Evolutionary conservation across 176 grass and related monocot species (phyloP).

Genomic region (Cymbopogon citratus): DNA sequence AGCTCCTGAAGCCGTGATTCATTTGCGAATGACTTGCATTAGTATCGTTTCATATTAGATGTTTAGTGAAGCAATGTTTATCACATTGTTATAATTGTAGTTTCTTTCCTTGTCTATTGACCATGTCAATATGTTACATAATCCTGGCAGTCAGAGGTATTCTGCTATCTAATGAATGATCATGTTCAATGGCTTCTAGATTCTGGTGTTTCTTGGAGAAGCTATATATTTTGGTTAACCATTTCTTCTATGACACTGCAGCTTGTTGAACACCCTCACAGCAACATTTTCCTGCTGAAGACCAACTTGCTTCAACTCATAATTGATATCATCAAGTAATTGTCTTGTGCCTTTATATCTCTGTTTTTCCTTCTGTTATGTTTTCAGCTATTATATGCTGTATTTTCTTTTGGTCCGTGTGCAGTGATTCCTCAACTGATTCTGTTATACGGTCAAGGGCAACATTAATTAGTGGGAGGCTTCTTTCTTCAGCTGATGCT

Average conservation of each 20-base stretch:
- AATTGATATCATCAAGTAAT: conserved; percentile 75
- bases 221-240: conserved; percentile 25
- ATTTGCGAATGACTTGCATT: conserved; percentile 10
- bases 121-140: conserved; percentile 11
- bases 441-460: conserved; percentile 77
- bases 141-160: neutral
- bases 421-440: conserved; percentile 64
- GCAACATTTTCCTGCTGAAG: conserved; percentile 54
- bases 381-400: neutral
- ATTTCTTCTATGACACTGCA: conserved; percentile 35
- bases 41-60: conserved; percentile 1
- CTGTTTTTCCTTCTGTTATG: neutral
- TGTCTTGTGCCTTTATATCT: conserved; percentile 5
- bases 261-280: conserved; percentile 78
- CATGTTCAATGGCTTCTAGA: neutral
- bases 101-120: neutral
- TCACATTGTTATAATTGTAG: neutral
- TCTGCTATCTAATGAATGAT: neutral
- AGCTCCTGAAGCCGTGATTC: neutral
- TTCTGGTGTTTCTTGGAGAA: conserved; percentile 3
- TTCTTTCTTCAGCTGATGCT: conserved; percentile 72
- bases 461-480: conserved; percentile 75
- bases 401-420: conserved; percentile 16
- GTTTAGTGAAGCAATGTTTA: neutral
- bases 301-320: conserved; percentile 77